These are phyloP conservation scores for Cercospora berteroae DNA, from an alignment of 2,329 filamentous ascomycete species.

Conservation along the genomic window DNA sequence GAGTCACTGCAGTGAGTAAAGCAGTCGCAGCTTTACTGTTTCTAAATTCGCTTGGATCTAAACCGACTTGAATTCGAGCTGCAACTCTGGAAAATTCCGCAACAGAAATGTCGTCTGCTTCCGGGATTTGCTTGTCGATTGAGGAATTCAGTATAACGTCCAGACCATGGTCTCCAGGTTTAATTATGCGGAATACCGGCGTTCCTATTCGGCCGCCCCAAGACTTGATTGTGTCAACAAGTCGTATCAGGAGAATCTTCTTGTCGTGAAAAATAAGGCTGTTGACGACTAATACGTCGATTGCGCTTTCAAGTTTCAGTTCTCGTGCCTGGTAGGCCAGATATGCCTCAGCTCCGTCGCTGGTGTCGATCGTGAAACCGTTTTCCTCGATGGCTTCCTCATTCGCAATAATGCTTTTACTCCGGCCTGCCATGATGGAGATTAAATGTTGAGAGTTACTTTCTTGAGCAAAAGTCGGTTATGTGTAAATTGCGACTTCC, in stretches of 20 bases:
- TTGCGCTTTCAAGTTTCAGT: conserved; percentile 7
- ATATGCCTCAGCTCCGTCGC: conserved; percentile 17
- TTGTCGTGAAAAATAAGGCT: conserved; percentile 23
- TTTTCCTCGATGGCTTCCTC: conserved; percentile 5
- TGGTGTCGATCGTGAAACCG: conserved; percentile 13
- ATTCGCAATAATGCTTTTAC: background rate
- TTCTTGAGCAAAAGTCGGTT: background rate
- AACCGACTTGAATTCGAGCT: conserved; percentile 19
- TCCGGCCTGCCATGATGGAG: background rate
- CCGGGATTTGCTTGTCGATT: conserved; percentile 13
- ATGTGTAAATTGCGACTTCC: background rate
- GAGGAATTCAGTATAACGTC: conserved; percentile 14
- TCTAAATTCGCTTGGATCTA: conserved; percentile 18
- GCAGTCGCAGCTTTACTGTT: conserved; percentile 19
- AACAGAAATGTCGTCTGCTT: conserved; percentile 19
- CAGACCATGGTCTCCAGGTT: conserved; percentile 15
- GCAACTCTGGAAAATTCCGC: conserved; percentile 20
- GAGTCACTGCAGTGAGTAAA: conserved; percentile 19
- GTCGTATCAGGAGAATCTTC: conserved; percentile 17
- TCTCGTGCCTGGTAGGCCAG: conserved; percentile 14
- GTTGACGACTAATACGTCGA: conserved; percentile 21
- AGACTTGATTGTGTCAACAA: conserved; percentile 13
- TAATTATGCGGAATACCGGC: conserved; percentile 16
- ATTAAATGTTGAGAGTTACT: no score
- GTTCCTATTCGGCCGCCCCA: conserved; percentile 16